Evolutionary conservation across 176 grass and related monocot genomes (phyloP).

Genomic region (Panicum miliaceum): DNA sequence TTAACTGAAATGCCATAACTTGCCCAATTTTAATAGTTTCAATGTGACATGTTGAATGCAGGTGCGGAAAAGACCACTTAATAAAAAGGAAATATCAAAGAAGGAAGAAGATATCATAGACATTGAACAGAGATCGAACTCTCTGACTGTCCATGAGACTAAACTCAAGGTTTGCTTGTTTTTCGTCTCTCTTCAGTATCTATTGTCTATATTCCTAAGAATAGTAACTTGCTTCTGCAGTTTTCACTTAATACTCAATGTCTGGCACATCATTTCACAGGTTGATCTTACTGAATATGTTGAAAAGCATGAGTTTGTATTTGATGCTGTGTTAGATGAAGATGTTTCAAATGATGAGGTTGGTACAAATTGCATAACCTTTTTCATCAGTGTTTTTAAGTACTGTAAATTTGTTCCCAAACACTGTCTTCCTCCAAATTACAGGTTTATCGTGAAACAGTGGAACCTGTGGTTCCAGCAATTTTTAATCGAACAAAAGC

Average conservation of each 20-base stretch:
- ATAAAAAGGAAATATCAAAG: conserved; percentile 92
- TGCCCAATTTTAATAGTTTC: conserved; percentile 21
- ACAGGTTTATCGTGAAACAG: conserved; percentile 96
- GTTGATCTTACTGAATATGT: conserved; percentile 98
- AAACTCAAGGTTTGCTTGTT: conserved; percentile 86
- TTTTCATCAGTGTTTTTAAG: conserved; percentile 30
- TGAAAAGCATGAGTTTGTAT: conserved; percentile 96
- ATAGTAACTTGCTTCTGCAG: conserved; percentile 22
- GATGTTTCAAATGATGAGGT: conserved; percentile 98
- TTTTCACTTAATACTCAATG: conserved; percentile 21
- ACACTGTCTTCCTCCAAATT: conserved; percentile 31
- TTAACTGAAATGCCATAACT: background rate
- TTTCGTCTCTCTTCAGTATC: conserved; percentile 34
- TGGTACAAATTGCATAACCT: conserved; percentile 3
- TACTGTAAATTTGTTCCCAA: conserved; percentile 22
- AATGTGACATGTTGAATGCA: conserved; percentile 42
- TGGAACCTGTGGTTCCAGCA: conserved; percentile 93
- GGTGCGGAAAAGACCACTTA: conserved; percentile 98
- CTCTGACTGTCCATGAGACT: conserved; percentile 95
- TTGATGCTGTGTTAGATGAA: conserved; percentile 98
- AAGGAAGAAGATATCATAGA: conserved; percentile 98
- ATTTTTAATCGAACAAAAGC: conserved; percentile 97
- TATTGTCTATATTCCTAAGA: background rate
- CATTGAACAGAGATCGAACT: conserved; percentile 73
- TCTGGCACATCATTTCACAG: conserved; percentile 45